Percentiles rank a stretch among this genome's conserved stretches.
Conservation (phyloP, 2,329 filamentous ascomycete genomes). For the Colletotrichum camelliae region DNA sequence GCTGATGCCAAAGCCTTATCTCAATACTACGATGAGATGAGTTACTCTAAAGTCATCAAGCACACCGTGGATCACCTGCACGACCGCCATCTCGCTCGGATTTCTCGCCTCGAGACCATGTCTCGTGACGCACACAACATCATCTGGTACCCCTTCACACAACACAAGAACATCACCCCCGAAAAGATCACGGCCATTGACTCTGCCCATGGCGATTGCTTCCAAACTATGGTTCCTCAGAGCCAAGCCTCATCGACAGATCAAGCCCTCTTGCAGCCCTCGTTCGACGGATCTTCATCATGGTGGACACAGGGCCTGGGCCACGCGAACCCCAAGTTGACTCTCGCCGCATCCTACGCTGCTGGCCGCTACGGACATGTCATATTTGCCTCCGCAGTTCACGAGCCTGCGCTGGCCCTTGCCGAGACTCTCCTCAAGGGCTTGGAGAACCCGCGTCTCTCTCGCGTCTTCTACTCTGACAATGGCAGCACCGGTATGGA, state of each 20-base stretch:
- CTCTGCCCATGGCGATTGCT: constrained; percentile 80
- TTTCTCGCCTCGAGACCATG: constrained; percentile 67
- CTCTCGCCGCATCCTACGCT: constrained; percentile 79
- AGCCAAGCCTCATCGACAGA: background rate
- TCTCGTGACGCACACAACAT: constrained; percentile 61
- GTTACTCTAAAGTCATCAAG: constrained; percentile 40
- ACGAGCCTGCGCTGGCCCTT: constrained; percentile 75
- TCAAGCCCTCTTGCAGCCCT: constrained; percentile 58
- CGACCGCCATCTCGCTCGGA: constrained; percentile 57
- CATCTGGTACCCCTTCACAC: constrained; percentile 90
- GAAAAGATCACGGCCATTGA: constrained; percentile 77
- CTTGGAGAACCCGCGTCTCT: constrained; percentile 68
- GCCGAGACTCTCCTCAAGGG: constrained; percentile 67
- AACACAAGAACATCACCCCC: constrained; percentile 69
- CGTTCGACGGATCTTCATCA: constrained; percentile 84
- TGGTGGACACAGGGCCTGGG: constrained; percentile 94
- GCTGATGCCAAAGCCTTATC: constrained; percentile 64
- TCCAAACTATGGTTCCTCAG: constrained; percentile 59
- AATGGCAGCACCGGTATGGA: constrained; percentile 85
- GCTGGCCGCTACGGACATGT: constrained; percentile 86
- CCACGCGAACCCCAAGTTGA: constrained; percentile 74
- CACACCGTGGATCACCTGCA: constrained; percentile 57
- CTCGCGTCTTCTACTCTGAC: constrained; percentile 81
- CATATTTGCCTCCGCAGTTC: constrained; percentile 84
- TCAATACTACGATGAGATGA: constrained; percentile 65